Conservation (phyloP, 1,284 basidiomycete genomes). For the Irpex rosettiformis region DNA sequence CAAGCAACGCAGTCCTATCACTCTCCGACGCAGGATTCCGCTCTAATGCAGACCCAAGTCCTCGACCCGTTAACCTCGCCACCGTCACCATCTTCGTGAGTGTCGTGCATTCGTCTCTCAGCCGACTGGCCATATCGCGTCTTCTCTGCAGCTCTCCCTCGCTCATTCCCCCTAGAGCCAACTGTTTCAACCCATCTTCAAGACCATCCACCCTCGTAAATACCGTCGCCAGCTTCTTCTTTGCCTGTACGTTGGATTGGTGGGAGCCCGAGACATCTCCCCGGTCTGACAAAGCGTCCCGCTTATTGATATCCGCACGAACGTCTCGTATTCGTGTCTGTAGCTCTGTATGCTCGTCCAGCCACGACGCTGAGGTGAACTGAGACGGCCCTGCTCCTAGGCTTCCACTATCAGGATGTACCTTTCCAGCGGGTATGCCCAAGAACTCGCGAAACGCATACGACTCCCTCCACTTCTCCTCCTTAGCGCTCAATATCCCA, state of each 20-base stretch:
- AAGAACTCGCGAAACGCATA: constrained; percentile 87
- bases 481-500: constrained; percentile 77
- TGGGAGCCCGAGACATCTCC: constrained; percentile 77
- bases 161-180: constrained; percentile 68
- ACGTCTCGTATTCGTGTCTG: constrained; percentile 75
- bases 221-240: constrained; percentile 76
- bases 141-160: constrained; percentile 83
- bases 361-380: constrained; percentile 78
- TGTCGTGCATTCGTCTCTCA: constrained; percentile 86
- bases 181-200: constrained; percentile 64
- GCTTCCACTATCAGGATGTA: constrained; percentile 32
- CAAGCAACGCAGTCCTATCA: constrained; percentile 65
- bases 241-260: constrained; percentile 77
- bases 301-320: constrained; percentile 81
- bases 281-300: constrained; percentile 76
- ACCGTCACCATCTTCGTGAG: constrained; percentile 75
- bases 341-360: constrained; percentile 79
- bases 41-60: constrained; percentile 32
- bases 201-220: constrained; percentile 68
- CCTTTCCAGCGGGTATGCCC: constrained; percentile 67
- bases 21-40: constrained; percentile 46
- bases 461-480: constrained; percentile 78
- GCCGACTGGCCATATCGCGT: constrained; percentile 76
- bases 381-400: constrained; percentile 31
- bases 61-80: constrained; percentile 52